Conservation (phyloP, 495 filamentous ascomycete species). For the Lindgomyces ingoldianus region DNA sequence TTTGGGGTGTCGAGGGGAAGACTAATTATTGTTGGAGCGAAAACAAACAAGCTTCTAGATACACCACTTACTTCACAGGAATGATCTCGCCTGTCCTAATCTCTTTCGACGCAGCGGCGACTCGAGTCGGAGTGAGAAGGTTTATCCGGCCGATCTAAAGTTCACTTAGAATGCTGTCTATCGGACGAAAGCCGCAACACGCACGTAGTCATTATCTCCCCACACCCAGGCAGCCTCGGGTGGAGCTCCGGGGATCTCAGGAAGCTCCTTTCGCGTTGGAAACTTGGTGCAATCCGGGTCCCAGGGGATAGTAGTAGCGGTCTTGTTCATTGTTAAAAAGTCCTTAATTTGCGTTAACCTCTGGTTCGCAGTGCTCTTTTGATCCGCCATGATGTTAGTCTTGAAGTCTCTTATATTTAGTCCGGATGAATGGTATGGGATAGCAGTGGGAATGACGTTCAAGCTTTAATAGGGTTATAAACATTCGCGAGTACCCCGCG, state of each 20-base stretch:
- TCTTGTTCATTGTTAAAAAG: conserved; percentile 49
- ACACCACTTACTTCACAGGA: conserved; percentile 45
- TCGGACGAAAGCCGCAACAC: background rate
- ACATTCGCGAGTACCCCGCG: background rate
- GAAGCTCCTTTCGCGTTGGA: conserved; percentile 56
- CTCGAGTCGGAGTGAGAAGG: conserved; percentile 58
- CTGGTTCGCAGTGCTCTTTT: conserved; percentile 29
- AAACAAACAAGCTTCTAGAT: background rate
- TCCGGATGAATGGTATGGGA: background rate
- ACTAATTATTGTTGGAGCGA: background rate
- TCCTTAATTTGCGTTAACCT: conserved; percentile 48
- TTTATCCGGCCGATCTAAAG: conserved; percentile 54
- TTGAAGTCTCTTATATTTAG: background rate
- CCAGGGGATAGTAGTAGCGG: conserved; percentile 54
- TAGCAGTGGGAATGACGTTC: background rate
- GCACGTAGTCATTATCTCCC: conserved; percentile 56
- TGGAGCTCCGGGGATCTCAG: conserved; percentile 44
- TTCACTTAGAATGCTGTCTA: background rate
- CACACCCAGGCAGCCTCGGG: conserved; percentile 62
- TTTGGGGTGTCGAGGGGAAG: conserved; percentile 58
- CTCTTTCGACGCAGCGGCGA: conserved; percentile 54
- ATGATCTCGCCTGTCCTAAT: conserved; percentile 57
- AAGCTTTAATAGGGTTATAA: background rate
- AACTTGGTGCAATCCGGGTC: conserved; percentile 57
- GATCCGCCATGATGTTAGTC: conserved; percentile 17